These are phyloP conservation scores for Iodosphaeria phyllophila DNA, from an alignment of 2,329 filamentous ascomycete species.

Conservation along the genomic window DNA sequence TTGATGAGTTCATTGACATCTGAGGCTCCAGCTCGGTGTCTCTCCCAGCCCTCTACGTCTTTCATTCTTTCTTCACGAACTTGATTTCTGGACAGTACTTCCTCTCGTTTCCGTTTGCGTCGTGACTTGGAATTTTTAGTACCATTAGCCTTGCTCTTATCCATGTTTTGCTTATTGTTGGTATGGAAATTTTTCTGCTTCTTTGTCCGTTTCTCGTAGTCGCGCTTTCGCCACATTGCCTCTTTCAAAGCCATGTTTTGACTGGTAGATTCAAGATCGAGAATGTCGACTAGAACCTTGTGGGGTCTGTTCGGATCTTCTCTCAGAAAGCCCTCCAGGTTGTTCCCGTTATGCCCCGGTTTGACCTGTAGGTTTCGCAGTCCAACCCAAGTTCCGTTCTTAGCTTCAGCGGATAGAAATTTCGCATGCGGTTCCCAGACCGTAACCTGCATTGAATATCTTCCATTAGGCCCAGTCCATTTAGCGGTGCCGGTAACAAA, in stretches of 20 bases:
- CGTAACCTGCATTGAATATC: constrained; percentile 51
- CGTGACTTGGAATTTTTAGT: constrained; percentile 9
- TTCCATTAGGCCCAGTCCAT: constrained; percentile 62
- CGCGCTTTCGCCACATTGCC: constrained; percentile 41
- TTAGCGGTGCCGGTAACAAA: constrained; percentile 22
- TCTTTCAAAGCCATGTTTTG: constrained; percentile 32
- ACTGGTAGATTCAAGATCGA: constrained; percentile 23
- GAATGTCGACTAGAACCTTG: constrained; percentile 37
- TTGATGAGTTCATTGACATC: constrained; percentile 17
- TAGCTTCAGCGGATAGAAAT: constrained; percentile 32
- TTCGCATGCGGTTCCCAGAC: constrained; percentile 49
- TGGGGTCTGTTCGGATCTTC: constrained; percentile 28
- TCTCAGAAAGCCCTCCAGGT: constrained; percentile 56
- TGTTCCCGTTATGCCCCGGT: constrained; percentile 25
- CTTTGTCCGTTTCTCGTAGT: constrained; percentile 32
- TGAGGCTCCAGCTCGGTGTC: constrained; percentile 1
- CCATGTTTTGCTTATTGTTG: constrained; percentile 2
- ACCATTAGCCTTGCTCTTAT: constrained; percentile 7
- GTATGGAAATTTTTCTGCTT: constrained; percentile 8
- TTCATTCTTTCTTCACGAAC: constrained; percentile 9
- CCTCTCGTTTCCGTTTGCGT: constrained; percentile 12
- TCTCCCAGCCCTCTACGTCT: neutral
- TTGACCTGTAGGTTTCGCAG: constrained; percentile 60
- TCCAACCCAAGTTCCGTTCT: constrained; percentile 39
- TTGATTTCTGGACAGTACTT: constrained; percentile 8